A percentile compares a stretch with the other conserved stretches of the same genome.
These are phyloP conservation scores for Ziziphus jujuba DNA, from an alignment of 306 rosid genomes.

Conservation along the genomic window DNA sequence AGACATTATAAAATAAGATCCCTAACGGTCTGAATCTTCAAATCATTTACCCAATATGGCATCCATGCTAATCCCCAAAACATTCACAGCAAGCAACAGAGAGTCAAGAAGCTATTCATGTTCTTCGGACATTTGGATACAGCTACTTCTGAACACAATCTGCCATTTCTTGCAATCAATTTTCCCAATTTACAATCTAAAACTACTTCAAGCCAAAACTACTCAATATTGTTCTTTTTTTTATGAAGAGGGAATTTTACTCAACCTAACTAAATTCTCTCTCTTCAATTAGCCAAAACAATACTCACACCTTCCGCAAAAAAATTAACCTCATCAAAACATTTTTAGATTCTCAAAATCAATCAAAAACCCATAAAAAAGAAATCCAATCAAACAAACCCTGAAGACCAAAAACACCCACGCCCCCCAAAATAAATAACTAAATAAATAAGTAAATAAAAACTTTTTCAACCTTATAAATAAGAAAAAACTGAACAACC, in stretches of 20 bases:
- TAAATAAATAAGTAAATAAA: background rate
- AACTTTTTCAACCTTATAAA: background rate
- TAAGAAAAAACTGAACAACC: conserved; percentile 16
- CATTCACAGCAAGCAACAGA: too few species aligned
- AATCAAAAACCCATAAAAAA: background rate
- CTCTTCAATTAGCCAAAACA: background rate
- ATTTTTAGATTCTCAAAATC: too few species aligned
- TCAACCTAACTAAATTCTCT: background rate
- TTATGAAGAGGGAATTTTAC: background rate
- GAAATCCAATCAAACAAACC: background rate
- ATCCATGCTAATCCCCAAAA: too few species aligned
- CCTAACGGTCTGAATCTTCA: too few species aligned
- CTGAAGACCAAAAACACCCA: conserved; percentile 5
- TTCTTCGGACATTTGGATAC: too few species aligned
- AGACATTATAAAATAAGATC: too few species aligned
- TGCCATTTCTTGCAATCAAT: too few species aligned
- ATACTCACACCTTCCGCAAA: background rate
- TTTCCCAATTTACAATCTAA: too few species aligned
- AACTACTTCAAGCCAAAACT: background rate
- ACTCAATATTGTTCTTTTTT: background rate
- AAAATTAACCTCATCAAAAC: background rate
- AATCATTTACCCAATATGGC: too few species aligned
- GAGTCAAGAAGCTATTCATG: too few species aligned
- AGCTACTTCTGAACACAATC: too few species aligned
- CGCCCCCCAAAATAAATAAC: background rate